Evolutionary conservation across 1,139 yeast genomes (phyloP), one percentile per base, ranked within the genome.

Genomic region (Blastobotrys elegans): DNA sequence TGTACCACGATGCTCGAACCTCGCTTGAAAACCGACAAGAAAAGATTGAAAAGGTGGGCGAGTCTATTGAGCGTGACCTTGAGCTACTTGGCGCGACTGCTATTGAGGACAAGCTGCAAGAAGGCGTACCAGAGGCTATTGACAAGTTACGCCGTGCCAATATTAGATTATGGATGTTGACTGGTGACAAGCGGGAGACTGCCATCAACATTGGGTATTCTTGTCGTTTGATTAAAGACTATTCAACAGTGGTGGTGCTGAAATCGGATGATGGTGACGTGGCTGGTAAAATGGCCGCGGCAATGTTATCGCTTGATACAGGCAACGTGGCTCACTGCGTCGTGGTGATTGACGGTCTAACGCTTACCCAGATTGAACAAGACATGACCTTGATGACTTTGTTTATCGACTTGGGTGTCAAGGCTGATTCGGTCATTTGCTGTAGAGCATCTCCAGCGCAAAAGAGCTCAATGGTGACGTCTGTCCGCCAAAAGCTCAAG

Each of bases 371-470:
- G 27, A 77, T 92, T 46, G 97, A 92, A 64, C 71, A 71, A 36
- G 95, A 90, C 61, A 72, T 79, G 17, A 76, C 86, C 0, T 59
- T 86, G 50, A 75, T 88, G 74, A 73, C 92, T 0, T 71, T 85
- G 22, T 90, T 90, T 59, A 72, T 89, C 40, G 95, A 88, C 44
- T 71, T 94, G 30, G 92, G 97, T 53, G 82, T 92, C 40, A 78
- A 82, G 53, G 84, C 92, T 0, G 96, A 92, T 64, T 85, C 96
- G 1, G 96, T 92, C 1, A 82, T 94, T 46, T 88, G 96, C 62
- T 94, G 98, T 64, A 79, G 99, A 53, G 97, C 97, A 0, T 84
- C 96, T 16, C 99, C 99, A 0, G 82, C 97, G 0, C 99, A 92
- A 65, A 92, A 92, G 67, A 96, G 97, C 0, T 73, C 78, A 35